These are phyloP conservation scores for Fraxinus baroniana DNA, from an alignment of 305 asterid genomes.

Conservation along the genomic window DNA sequence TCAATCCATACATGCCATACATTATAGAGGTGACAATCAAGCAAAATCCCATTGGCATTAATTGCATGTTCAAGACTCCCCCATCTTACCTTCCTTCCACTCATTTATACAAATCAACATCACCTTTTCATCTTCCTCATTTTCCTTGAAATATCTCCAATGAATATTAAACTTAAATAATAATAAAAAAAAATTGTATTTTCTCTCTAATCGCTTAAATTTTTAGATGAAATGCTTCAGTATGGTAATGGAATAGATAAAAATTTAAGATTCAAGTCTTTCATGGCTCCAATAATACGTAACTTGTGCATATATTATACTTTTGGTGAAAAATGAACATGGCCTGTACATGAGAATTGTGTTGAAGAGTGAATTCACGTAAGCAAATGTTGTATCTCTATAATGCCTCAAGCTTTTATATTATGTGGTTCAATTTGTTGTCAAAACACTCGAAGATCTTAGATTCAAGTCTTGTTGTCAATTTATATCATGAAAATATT, in stretches of 20 bases:
- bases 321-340: neutral
- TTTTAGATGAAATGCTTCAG: neutral
- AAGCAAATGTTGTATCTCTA: neutral
- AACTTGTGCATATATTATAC: neutral
- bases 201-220: neutral
- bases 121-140: slow-evolving; percentile 19
- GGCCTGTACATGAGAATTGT: neutral
- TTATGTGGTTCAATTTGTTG: neutral
- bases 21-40: neutral
- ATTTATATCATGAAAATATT: neutral
- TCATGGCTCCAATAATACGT: neutral
- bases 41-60: neutral
- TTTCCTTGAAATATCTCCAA: neutral
- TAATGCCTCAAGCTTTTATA: neutral
- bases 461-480: neutral
- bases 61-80: neutral
- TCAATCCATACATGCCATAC: neutral
- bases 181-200: neutral
- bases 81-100: slow-evolving; percentile 34
- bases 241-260: too few species aligned
- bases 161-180: neutral
- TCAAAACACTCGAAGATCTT: neutral
- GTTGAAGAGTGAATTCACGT: neutral
- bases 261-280: neutral
- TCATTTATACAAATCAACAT: slow-evolving; percentile 34